Percentiles rank a stretch among this genome's conserved stretches.
Conservation (phyloP, 495 filamentous ascomycete genomes). For the Penicillium coffeae region DNA sequence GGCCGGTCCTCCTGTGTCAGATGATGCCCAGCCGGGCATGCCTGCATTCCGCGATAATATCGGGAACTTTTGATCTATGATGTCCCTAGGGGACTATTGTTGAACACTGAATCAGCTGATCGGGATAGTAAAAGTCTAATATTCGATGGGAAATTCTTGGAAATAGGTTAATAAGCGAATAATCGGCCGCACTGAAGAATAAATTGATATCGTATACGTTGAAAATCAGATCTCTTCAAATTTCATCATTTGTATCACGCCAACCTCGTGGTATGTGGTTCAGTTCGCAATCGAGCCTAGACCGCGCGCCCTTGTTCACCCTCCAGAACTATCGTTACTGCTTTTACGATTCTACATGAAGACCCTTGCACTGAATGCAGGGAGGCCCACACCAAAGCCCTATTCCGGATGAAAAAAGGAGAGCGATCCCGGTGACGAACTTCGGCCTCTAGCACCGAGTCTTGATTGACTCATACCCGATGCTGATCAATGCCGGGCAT, state of each 20-base stretch:
- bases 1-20: slow-evolving; percentile 16
- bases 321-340: neutral
- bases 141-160: too few relatives aligned
- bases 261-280: slow-evolving; percentile 17
- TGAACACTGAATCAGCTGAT: too few relatives aligned
- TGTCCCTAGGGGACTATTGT: neutral
- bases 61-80: slow-evolving; percentile 8
- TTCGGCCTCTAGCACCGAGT: neutral
- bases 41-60: slow-evolving; percentile 11
- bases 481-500: neutral
- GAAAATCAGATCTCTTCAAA: neutral
- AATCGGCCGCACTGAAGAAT: slow-evolving; percentile 10
- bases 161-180: neutral
- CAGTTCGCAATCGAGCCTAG: slow-evolving; percentile 14
- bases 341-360: neutral
- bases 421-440: neutral
- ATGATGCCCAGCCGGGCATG: slow-evolving; percentile 14
- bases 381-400: neutral
- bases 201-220: slow-evolving; percentile 5
- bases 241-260: neutral
- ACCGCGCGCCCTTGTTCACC: slow-evolving; percentile 8
- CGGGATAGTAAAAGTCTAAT: slow-evolving; percentile 4
- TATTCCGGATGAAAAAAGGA: too few relatives aligned
- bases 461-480: slow-evolving; percentile 15
- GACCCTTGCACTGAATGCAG: neutral